These are phyloP conservation scores for Chaetomium cochliodes DNA, from an alignment of 495 filamentous ascomycete species.

Conservation along the genomic window DNA sequence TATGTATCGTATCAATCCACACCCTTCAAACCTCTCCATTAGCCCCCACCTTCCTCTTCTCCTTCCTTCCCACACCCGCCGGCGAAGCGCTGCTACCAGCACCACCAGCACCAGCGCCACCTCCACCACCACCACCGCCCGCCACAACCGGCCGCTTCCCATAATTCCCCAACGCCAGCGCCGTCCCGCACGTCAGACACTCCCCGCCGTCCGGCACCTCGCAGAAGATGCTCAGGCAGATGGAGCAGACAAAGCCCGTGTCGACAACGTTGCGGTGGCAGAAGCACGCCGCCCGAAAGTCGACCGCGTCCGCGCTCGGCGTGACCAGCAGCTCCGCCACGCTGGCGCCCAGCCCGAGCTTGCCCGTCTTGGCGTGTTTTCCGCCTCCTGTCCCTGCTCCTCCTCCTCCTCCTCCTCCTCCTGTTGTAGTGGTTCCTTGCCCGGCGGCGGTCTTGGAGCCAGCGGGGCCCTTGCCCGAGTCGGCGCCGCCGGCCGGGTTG, in stretches of 20 bases:
- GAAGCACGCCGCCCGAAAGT: constrained; percentile 96
- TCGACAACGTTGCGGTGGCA: constrained; percentile 91
- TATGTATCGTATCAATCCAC: neutral
- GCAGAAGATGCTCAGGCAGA: constrained; percentile 79
- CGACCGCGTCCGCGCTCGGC: constrained; percentile 81
- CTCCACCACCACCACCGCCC: constrained; percentile 44
- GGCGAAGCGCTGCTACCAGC: neutral
- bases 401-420: constrained; percentile 46
- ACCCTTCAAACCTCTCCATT: constrained; percentile 20
- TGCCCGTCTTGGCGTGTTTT: neutral
- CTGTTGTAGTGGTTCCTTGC: constrained; percentile 18
- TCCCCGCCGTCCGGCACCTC: constrained; percentile 53
- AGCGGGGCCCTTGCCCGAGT: neutral
- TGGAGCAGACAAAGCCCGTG: constrained; percentile 90
- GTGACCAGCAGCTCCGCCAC: constrained; percentile 55
- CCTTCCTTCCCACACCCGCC: constrained; percentile 14
- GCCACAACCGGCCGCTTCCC: constrained; percentile 74
- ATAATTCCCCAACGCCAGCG: constrained; percentile 72
- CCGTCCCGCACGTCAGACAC: constrained; percentile 89
- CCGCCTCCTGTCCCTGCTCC: neutral
- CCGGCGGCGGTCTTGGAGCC: constrained; percentile 38
- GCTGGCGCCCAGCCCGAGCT: constrained; percentile 18
- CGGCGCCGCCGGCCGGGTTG: constrained; percentile 10
- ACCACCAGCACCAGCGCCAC: neutral
- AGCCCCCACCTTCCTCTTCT: constrained; percentile 37